Evolutionary conservation across 352 stramenopile genomes (phyloP), one percentile per base, ranked within the genome.

Genomic region (Phytophthora pluvialis): DNA sequence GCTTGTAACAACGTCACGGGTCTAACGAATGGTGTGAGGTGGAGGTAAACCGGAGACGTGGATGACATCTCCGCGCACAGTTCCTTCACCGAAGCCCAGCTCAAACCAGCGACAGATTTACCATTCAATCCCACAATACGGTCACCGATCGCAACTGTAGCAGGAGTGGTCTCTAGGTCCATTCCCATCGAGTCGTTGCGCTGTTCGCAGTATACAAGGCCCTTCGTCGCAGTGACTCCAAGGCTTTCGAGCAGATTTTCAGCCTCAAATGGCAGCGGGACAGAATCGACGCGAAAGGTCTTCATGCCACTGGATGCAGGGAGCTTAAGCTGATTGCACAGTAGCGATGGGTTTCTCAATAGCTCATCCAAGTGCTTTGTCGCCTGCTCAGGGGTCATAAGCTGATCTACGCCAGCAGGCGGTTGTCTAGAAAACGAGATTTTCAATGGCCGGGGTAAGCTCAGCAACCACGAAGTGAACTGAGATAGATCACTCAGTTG

Each of bases 381-480:
- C 11, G 67, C 55, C 11, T 67, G 36, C 12, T 67, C 29, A 10
- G 63, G 49, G 10, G 42, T 59, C 29, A 56, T 7, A 31, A 9
- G n/a, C 0, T 54, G 29, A 18, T 18, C 56, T 4, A 54, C 48
- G 29, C 16, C 42, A 9, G 18, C 32, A 55, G 25, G 53, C 7
- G 56, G 48, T 49, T 78, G 73, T 47, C 77, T 73, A 0, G 81
- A 90, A 56, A 94, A 91, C 3, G 57, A 78, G 11, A 94, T 87
- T 49, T 77, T 77, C 9, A 94, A 52, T 8, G 88, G 88, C 6
- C 88, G 82, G 31, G 82, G 78, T 12, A 94, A 65, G 8, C 70
- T 76, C n/a, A 91, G 67, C 36, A 95, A 54, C 43, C 66, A 82
- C 6, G 86, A 78, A 4, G 88, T 95, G 40, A 95, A 95, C 65